Conservation (phyloP, 345 rosid genomes). For the Syzygium aqueum region DNA sequence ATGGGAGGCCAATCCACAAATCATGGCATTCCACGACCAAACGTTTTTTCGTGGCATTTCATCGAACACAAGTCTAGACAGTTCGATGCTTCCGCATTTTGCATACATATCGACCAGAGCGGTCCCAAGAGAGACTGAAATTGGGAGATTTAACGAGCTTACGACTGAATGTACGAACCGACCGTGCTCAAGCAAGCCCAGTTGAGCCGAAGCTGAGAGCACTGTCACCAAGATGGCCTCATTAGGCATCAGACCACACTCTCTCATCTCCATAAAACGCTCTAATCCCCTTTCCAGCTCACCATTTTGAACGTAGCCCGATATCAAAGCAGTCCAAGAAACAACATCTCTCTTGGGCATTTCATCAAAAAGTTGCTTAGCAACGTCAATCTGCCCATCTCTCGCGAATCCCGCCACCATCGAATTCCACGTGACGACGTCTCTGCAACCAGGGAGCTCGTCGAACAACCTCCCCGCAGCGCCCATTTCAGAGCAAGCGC, state of each 20-base stretch:
- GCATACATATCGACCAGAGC: slow-evolving; percentile 39
- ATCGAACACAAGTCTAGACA: slow-evolving; percentile 10
- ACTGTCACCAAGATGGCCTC: slow-evolving; percentile 17
- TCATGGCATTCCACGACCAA: slow-evolving; percentile 23
- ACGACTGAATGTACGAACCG: slow-evolving; percentile 2
- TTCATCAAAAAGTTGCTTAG: slow-evolving; percentile 20
- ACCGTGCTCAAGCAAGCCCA: slow-evolving; percentile 21
- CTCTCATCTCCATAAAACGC: slow-evolving; percentile 9
- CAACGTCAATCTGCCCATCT: slow-evolving; percentile 16
- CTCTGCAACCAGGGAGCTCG: neutral
- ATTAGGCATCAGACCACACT: slow-evolving; percentile 2
- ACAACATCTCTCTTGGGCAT: slow-evolving; percentile 24
- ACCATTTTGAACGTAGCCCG: slow-evolving; percentile 27
- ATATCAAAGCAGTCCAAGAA: slow-evolving; percentile 39
- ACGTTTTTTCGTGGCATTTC: slow-evolving; percentile 1
- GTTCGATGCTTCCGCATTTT: slow-evolving; percentile 25
- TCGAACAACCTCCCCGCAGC: slow-evolving; percentile 7
- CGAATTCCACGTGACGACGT: neutral
- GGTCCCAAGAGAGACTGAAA: slow-evolving; percentile 12
- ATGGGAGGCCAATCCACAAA: slow-evolving; percentile 18
- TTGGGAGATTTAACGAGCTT: neutral
- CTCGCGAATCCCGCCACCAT: neutral
- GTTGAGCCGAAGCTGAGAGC: slow-evolving; percentile 13
- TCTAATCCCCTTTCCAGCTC: slow-evolving; percentile 13
- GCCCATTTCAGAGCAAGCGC: slow-evolving; percentile 7